Base-by-base conservation (phyloP, 1,139 yeast genomes). In the Protomyces lactucae-debilis region DNA sequence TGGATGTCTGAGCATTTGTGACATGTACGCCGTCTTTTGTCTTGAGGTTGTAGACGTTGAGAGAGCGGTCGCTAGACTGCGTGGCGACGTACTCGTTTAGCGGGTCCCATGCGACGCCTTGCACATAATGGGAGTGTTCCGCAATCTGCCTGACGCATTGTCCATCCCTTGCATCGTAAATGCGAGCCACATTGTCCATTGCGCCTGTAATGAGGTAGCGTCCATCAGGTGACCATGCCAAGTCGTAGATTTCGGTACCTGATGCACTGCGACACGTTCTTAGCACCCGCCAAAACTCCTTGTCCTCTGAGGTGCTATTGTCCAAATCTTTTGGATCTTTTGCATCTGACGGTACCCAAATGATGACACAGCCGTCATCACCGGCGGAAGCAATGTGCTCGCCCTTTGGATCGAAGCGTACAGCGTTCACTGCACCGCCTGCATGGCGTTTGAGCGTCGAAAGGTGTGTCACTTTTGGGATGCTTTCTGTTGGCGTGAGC, bases 21-120 rank as follows among this genome's bases (percentile, higher is more conserved):
- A 25, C 55, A 66, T 52, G 16, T 64, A 66, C 52, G 68, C 69
- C 45, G 70, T 67, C 51, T 52, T 61, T 35, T 57, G 60, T 54
- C 57, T 63, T 28, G 52, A 45, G 21, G 57, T 48, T 54, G 65
- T 88, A 88, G 4, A 93, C 78, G 68, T 85, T 85, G 18, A 92
- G 86, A 1, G 91, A 81, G 66, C 97, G 77, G 75, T 95, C 99
- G 2, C 97, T 95, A 28, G 95, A 85, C 73, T 92, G 97, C 5
- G 97, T 88, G 0, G 92, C 90, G 21, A 93, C 75, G 70, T 76
- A 90, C 71, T 86, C 84, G 66, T 86, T 85, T 65, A 78, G 72
- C 2, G 99, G 99, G 73, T 93, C 99, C 98, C 98, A 93, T 0
- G 87, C 81, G 3, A 93, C 93, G 2, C 99, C 99, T 75, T 93